Evolutionary conservation across 2,329 filamentous ascomycete genomes (phyloP).

Genomic region (Sclerotinia borealis): DNA sequence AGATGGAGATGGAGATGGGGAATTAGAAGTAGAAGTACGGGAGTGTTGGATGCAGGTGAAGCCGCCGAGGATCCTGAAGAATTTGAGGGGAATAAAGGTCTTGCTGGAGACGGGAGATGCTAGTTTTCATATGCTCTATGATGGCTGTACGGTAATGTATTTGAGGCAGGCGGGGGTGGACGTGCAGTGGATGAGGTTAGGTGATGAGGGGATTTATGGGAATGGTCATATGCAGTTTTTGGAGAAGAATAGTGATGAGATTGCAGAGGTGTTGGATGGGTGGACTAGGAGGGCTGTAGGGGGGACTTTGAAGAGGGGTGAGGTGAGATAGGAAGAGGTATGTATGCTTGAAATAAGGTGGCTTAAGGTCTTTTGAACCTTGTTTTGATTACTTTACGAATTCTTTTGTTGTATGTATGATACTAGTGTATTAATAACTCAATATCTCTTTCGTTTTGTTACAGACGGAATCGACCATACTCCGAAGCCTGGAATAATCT

Average conservation of each 20-base stretch:
- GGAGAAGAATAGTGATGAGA: slow-evolving; percentile 42
- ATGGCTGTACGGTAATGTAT: slow-evolving; percentile 38
- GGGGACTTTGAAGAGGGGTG: background rate
- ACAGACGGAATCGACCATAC: too few species aligned
- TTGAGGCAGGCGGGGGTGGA: slow-evolving; percentile 39
- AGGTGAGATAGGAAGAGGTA: background rate
- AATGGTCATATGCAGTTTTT: slow-evolving; percentile 46
- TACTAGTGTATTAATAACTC: too few species aligned
- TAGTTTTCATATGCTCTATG: slow-evolving; percentile 42
- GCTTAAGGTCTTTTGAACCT: too few species aligned
- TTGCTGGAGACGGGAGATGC: slow-evolving; percentile 39
- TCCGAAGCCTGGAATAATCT: too few species aligned
- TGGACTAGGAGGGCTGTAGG: slow-evolving; percentile 22
- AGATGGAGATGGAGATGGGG: too few species aligned
- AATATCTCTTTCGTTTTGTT: too few species aligned
- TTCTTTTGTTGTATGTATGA: too few species aligned
- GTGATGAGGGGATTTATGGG: slow-evolving; percentile 36
- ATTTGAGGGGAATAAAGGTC: slow-evolving; percentile 34
- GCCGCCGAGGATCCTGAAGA: slow-evolving; percentile 33
- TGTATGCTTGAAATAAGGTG: too few species aligned
- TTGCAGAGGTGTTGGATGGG: slow-evolving; percentile 31
- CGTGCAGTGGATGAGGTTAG: slow-evolving; percentile 35
- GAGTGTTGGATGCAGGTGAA: slow-evolving; percentile 34
- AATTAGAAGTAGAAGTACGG: too few species aligned
- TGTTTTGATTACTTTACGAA: too few species aligned